Percentiles rank a stretch among this genome's conserved stretches.
Conservation (phyloP, 495 filamentous ascomycete species). For the Penicillium soppii region DNA sequence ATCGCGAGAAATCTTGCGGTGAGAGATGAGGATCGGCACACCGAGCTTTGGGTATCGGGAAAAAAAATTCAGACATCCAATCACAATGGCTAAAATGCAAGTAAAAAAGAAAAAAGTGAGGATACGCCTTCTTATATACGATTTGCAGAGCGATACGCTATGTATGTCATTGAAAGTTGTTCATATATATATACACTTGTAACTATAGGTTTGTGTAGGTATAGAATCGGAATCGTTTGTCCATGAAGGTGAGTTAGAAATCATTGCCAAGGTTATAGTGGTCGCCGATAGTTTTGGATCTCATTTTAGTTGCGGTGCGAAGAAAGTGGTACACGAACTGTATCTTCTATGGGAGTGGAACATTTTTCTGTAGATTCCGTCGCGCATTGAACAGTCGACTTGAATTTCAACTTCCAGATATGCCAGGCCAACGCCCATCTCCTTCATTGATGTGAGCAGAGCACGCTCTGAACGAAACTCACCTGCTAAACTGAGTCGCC, state of each 20-base stretch:
- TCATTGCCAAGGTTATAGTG: conserved; percentile 17
- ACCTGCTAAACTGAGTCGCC: conserved; percentile 9
- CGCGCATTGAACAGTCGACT: conserved; percentile 7
- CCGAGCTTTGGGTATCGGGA: no score
- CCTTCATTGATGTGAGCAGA: conserved; percentile 13
- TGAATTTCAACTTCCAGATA: conserved; percentile 12
- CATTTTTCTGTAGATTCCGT: conserved; percentile 2
- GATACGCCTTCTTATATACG: no score
- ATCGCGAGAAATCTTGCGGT: no score
- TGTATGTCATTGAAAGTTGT: no score
- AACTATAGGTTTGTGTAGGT: no score
- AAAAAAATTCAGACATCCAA: no score
- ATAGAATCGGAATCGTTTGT: conserved; percentile 16
- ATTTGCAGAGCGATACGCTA: no score
- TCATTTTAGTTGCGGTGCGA: conserved; percentile 12
- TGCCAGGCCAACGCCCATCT: conserved; percentile 11
- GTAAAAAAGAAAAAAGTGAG: no score
- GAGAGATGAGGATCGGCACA: no score
- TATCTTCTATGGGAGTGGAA: conserved; percentile 12
- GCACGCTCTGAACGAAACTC: conserved; percentile 6
- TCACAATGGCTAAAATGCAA: no score
- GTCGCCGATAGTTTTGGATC: conserved; percentile 11
- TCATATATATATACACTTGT: no score
- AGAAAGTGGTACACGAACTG: conserved; percentile 17
- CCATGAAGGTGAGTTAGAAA: conserved; percentile 17